Evolutionary conservation across 176 grass and related monocot genomes (phyloP), one percentile per base, ranked within the genome.

Genomic region (Aegilops sharonensis): DNA sequence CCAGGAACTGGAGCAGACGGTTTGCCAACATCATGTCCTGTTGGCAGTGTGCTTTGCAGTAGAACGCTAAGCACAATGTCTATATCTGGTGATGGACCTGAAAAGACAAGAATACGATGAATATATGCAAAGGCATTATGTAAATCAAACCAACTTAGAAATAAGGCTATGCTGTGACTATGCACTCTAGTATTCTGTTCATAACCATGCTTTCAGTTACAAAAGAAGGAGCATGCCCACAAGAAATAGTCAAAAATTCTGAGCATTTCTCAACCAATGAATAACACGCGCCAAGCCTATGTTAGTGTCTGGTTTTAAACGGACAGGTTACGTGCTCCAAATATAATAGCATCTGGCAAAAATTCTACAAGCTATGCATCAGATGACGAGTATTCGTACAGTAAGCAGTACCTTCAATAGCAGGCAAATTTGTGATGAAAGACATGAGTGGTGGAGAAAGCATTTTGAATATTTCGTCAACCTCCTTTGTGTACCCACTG

Each of bases 341-440:
- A 35, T 30, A 31, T 64, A 65, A 65, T 64, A 84, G 64, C 36
- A 72, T 81, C 50, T 23, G 56, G 25, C 20, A 74, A 50, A 39
- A 1, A 35, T 21, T 72, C 14, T 63, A 31, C 25, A 68, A 17
- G 65, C 5, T 72, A 68, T 73, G 66, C 2, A 68, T 27, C 72
- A 71, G 42, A 79, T 27, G 36, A 42, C 72, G 18, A 12, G 36
- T 20, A 74, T 17, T 64, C 76, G 12, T 80, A 29, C 59, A 24
- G 78, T 80, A 37, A 64, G 8, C 8, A 20, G 5, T 90, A 94
- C 97, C 94, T 92, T 98, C 92, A 84, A 94, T 90, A 56, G 88
- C 85, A 85, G 97, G 94, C 90, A 98, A 89, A 81, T 94, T 92
- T 57, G 89, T 82, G 35, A 98, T 87, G 37, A 95, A 98, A 73